Evolutionary conservation across 2,329 filamentous ascomycete genomes (phyloP), one percentile per base, ranked within the genome.

Genomic region (Colletotrichum phormii): DNA sequence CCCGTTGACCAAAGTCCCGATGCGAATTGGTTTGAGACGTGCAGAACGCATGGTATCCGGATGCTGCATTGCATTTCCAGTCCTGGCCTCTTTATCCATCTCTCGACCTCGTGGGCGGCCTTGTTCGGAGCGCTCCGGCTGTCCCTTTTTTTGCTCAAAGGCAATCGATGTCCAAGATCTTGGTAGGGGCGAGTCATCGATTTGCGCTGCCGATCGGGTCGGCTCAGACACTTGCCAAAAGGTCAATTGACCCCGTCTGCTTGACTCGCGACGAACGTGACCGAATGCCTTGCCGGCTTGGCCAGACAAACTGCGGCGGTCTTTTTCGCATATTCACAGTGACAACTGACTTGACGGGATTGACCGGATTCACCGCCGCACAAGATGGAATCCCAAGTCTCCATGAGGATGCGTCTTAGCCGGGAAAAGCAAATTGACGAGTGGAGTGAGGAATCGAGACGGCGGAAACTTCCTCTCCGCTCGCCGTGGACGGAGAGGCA

Each of bases 401-500:
- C 42, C 42, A 49, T 24, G 49, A 46, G 54, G 49, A n/a, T 22
- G 22, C 54, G 35, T 62, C 55, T 26, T 35, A 33, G 29, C 37
- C 24, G 31, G 29, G 51, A 59, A 53, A 31, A 13, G 22, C 22
- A 37, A 26, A 15, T 35, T 42, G 31, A 15, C 22, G 35, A 33
- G 33, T 60, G 35, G 46, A 54, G 57, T 49, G 31, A 60, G 24
- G 51, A 71, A 6, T 55, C 24, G 35, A 57, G 54, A 5, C 33
- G n/a, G 68, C 63, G 63, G 68, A 67, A 71, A 67, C 13, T 26
- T 69, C 67, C 60, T 64, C 67, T 58, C 67, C 67, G 67, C 60
- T 31, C 13, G 65, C 49, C 58, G 65, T 35, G 26, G 58, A 68
- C 65, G 58, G 59, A 49, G 66, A n/a, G n/a, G 42, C 46, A 54